Percentiles rank a stretch among this genome's conserved stretches.
Conservation (phyloP, 176 grass and related monocot species). For the Rhynchospora breviuscula region DNA sequence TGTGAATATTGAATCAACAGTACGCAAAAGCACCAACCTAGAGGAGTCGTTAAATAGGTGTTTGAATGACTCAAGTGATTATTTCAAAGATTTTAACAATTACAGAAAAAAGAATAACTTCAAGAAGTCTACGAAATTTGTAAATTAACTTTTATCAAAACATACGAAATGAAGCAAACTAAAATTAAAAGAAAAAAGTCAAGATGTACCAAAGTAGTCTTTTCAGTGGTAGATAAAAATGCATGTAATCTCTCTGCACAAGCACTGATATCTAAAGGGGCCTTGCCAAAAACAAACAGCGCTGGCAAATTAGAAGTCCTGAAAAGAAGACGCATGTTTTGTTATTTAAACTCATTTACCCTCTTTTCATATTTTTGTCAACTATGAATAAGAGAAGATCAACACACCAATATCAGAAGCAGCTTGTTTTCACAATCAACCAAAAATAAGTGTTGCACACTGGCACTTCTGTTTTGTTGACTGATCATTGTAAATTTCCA, state of each 20-base stretch:
- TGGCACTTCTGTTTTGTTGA: not conserved
- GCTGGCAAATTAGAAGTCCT: slow-evolving; percentile 90
- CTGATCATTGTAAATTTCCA: not conserved
- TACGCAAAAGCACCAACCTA: not conserved
- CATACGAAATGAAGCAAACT: not conserved
- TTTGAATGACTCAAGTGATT: not conserved
- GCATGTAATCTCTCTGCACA: slow-evolving; percentile 44
- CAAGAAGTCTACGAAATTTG: not conserved
- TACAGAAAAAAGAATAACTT: not conserved
- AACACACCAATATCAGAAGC: not conserved
- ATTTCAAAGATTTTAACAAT: not conserved
- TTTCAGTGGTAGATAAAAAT: slow-evolving; percentile 39
- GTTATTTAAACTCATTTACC: not conserved
- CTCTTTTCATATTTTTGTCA: not conserved
- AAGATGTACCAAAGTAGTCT: slow-evolving; percentile 51
- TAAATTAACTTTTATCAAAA: not conserved
- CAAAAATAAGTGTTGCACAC: not conserved
- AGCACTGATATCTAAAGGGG: slow-evolving; percentile 36
- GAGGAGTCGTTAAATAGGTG: not conserved
- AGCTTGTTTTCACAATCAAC: not conserved
- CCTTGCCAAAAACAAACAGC: slow-evolving; percentile 81
- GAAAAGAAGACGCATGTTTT: slow-evolving; percentile 13
- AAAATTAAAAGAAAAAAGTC: not conserved
- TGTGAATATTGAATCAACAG: not conserved
- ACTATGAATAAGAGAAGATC: not conserved